Base-by-base conservation (phyloP, 768 basidiomycete genomes). In the Lanmaoa pseudosensibilis region DNA sequence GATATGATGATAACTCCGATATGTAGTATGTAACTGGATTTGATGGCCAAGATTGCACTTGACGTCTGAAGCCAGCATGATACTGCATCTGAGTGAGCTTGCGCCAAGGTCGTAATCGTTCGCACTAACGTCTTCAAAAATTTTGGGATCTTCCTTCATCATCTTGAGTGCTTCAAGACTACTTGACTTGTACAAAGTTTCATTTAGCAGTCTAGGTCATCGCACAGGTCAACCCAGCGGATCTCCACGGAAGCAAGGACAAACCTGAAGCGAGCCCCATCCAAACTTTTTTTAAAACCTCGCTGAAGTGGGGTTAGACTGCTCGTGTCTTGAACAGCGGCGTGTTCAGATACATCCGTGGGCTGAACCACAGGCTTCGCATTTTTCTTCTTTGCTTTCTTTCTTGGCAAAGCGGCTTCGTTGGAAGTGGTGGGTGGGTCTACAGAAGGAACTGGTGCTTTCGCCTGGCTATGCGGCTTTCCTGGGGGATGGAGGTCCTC, bases 31-130 rank as follows among this genome's bases (percentile, higher is more conserved):
- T 78, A n/a, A 96, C 86, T 1, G 97, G 96, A 66, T 97, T 96
- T 9, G 86, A 86, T 2, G 96, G 96, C 97, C 97, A 98, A 3
- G 87, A 85, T 50, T 87, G 82, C 2, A 96, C 93, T 76, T 98
- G 94, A 55, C 85, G 84, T 23, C 94, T 85, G 74, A 98, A 98
- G 4, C 95, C 94, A 41, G 76, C 74, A 72, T 98, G 97, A 69
- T 98, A 98, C 95, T 98, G 69, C n/a, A 50, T 46, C 34, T 51
- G 10, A 27, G 52, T 66, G 53, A 66, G 59, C 30, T 56, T 16
- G 18, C 23, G 41, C 43, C 50, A 62, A 46, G 45, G 33, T 50
- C 33, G 40, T 38, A 12, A 36, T 54, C 41, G 41, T 44, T 46
- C 21, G 55, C 63, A 70, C 73, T 59, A 52, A 96, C 95, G 72